These are phyloP conservation scores for Pseudonitzschia delicatissima DNA, from an alignment of 108 stramenopile species.

Conservation along the genomic window DNA sequence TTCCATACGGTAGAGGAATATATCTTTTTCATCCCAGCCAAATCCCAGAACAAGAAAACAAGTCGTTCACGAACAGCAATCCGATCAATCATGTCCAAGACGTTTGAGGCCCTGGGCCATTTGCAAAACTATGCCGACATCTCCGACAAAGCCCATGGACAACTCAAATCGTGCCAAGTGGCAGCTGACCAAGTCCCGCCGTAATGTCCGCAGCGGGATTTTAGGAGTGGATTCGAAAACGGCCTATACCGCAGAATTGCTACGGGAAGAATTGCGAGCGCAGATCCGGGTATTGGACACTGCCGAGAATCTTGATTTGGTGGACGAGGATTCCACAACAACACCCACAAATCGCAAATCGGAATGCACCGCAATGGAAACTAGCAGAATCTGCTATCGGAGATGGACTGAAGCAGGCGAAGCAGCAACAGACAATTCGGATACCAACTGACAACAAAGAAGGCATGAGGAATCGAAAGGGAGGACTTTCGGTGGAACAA, in stretches of 20 bases:
- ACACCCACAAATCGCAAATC: background rate
- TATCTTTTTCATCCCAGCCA: no score
- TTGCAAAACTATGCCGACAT: slow-evolving; percentile 17
- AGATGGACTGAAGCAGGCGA: background rate
- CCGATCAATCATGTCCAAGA: no score
- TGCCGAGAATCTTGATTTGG: background rate
- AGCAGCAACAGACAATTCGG: background rate
- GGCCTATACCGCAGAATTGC: slow-evolving; percentile 12
- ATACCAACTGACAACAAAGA: slow-evolving; percentile 6
- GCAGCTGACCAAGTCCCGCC: slow-evolving; percentile 31
- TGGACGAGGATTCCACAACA: background rate
- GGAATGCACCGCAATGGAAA: slow-evolving; percentile 12
- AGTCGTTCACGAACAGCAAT: no score
- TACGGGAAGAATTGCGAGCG: slow-evolving; percentile 34
- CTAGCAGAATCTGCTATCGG: background rate
- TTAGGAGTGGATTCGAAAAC: slow-evolving; percentile 15
- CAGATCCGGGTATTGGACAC: background rate
- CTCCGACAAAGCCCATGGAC: background rate
- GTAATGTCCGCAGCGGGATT: slow-evolving; percentile 17
- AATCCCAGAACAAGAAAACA: no score
- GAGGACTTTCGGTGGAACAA: background rate
- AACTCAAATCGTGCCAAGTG: slow-evolving; percentile 24
- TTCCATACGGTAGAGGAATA: no score
- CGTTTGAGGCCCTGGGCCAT: background rate
- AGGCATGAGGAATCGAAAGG: background rate